These are phyloP conservation scores for Sugiyamaella lignohabitans DNA, from an alignment of 805 yeast species.

Conservation along the genomic window DNA sequence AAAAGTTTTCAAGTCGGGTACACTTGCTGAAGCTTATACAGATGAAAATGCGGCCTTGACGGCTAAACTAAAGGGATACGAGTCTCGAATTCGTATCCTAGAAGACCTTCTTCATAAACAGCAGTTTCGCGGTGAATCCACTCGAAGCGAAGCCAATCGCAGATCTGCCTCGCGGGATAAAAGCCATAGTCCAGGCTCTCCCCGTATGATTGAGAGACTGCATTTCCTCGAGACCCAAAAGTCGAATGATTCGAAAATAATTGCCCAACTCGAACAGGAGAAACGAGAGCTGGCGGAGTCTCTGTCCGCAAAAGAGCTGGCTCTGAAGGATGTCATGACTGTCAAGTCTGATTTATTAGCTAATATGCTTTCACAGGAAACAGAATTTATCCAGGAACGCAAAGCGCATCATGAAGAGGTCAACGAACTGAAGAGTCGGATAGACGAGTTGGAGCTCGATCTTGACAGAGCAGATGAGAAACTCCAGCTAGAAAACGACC, in stretches of 20 bases:
- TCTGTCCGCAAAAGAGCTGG: not conserved
- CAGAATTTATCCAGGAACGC: slow-evolving; percentile 51
- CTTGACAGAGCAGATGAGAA: slow-evolving; percentile 29
- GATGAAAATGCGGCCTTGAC: not conserved
- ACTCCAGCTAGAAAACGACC: slow-evolving; percentile 5
- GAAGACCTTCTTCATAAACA: slow-evolving; percentile 74
- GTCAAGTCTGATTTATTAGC: slow-evolving; percentile 61
- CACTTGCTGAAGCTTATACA: not conserved
- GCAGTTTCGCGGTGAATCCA: slow-evolving; percentile 28
- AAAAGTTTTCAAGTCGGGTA: slow-evolving; percentile 4
- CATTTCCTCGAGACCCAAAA: slow-evolving; percentile 17
- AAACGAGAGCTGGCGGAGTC: slow-evolving; percentile 9
- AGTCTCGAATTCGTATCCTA: slow-evolving; percentile 63
- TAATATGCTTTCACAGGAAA: slow-evolving; percentile 60
- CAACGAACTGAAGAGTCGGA: slow-evolving; percentile 37
- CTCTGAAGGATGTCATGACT: slow-evolving; percentile 24
- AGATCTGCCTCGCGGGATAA: slow-evolving; percentile 7
- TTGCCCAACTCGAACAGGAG: slow-evolving; percentile 9
- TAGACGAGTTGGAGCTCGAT: slow-evolving; percentile 47
- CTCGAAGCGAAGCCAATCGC: not conserved
- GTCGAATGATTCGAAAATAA: slow-evolving; percentile 2
- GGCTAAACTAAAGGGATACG: slow-evolving; percentile 50
- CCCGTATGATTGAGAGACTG: slow-evolving; percentile 13
- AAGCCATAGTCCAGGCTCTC: slow-evolving; percentile 8
- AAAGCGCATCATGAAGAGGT: slow-evolving; percentile 45